Evolutionary conservation across 331 rosid genomes (phyloP), one percentile per base, ranked within the genome.

Genomic region (Pyrus hybrid): DNA sequence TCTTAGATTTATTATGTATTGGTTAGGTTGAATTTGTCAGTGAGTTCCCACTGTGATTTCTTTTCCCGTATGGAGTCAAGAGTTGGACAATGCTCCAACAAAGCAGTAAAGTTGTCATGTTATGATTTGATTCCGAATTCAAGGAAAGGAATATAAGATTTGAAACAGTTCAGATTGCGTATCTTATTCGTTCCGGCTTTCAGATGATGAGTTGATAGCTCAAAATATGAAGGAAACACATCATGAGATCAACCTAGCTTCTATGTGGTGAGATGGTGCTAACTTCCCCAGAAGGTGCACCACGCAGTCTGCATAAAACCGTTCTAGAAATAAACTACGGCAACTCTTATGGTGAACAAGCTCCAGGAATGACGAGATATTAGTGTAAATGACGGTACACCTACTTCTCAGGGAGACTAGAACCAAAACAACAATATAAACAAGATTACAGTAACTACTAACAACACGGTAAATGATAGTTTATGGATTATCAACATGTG

Each of bases 1-100:
- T 60, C 53, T 71, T 47, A 25, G 30, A 18, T 69, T 70, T 41
- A 33, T 43, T 43, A 82, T 41, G 76, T 43, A 58, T 12, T 71
- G 74, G 71, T 74, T 71, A 21, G 57, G 65, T 33, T 64, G 53
- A 79, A 67, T 51, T 70, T 74, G 85, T 70, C 11, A 67, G 47
- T 53, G 74, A 35, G 45, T 80, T 63, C 35, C 62, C 49, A 61
- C 43, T 37, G 47, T 4, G 57, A 63, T 47, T 80, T 47, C 6
- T 35, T 58, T 29, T 77, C 26, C 37, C 18, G 23, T 47, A 29
- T 25, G 20, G 30, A 68, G 82, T 78, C 82, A 76, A 68, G 76
- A 80, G 71, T 70, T 79, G 76, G 84, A 67, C 64, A 21, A 13
- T 76, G 79, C 76, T 76, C 76, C 61, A 76, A 45, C 69, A 67